phyloP scores from a whole-genome alignment of 169 alveolate species.

The Babesia divergens region DNA sequence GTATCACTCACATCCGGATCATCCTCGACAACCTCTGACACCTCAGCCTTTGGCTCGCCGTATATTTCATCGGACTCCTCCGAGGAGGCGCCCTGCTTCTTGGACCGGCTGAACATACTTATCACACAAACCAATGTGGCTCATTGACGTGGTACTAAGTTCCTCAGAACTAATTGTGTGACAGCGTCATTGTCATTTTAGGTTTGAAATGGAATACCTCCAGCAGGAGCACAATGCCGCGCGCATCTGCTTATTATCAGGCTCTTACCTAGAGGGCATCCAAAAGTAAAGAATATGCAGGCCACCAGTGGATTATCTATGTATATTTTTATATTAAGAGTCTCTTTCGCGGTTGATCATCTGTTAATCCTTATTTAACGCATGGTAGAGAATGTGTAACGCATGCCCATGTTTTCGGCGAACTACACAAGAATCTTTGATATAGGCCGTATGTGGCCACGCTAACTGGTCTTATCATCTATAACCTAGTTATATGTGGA shows the following conservation, averaged over 20 bases:
- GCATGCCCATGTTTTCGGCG: no score
- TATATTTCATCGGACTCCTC: slow-evolving; percentile 23
- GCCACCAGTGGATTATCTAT: no score
- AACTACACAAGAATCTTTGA: no score
- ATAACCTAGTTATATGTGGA: no score
- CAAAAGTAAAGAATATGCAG: no score
- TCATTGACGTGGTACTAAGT: neutral
- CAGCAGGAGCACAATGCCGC: neutral
- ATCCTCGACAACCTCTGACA: slow-evolving; percentile 5
- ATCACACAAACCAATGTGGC: neutral
- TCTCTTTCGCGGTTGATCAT: no score
- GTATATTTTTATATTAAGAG: no score
- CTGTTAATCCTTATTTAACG: no score
- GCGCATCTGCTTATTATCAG: slow-evolving; percentile 19
- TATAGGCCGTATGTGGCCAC: no score
- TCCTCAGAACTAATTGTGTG: neutral
- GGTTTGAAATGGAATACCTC: neutral
- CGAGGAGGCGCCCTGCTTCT: neutral
- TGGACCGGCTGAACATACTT: neutral
- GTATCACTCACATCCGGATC: neutral
- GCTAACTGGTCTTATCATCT: no score
- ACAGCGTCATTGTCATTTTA: neutral
- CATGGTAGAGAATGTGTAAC: no score
- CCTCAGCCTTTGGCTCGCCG: slow-evolving; percentile 20
- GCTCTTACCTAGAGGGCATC: no score